Conservation (phyloP, 2,329 filamentous ascomycete genomes). For the Myriosclerotinia curreyana region DNA sequence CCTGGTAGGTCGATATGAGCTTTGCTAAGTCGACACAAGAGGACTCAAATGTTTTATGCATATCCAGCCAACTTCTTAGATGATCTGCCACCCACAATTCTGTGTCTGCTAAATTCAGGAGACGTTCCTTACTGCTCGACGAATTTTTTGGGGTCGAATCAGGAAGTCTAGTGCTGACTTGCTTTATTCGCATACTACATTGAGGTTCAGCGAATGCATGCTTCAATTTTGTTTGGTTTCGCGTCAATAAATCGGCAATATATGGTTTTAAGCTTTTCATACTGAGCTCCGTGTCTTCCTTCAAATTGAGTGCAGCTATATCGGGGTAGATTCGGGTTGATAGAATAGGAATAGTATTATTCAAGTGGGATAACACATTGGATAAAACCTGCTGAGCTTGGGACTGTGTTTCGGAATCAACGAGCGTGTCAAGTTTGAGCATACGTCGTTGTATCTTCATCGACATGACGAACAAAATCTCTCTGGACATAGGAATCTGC, state of each 20-base stretch:
- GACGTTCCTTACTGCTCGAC: background rate
- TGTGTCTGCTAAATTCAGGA: constrained; percentile 41
- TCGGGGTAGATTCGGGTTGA: background rate
- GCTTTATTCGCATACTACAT: background rate
- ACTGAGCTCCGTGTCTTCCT: background rate
- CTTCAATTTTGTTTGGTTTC: background rate
- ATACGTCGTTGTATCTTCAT: constrained; percentile 47
- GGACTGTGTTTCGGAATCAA: background rate
- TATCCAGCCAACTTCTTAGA: constrained; percentile 43
- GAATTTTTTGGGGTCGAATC: background rate
- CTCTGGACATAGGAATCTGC: constrained; percentile 28
- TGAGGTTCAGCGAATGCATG: background rate
- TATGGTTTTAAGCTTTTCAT: background rate
- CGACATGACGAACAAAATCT: constrained; percentile 43
- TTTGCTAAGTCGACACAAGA: constrained; percentile 38
- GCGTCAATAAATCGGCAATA: background rate
- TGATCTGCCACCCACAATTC: constrained; percentile 49
- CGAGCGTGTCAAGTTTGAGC: constrained; percentile 41
- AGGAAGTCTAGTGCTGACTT: constrained; percentile 41
- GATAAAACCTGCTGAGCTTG: background rate
- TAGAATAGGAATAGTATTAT: background rate
- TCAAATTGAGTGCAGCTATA: background rate
- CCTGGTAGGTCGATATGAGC: constrained; percentile 41
- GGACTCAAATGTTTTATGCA: background rate
- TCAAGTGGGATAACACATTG: background rate